A percentile compares a stretch with the other conserved stretches of the same genome.
These are phyloP conservation scores for Musa troglodytarum DNA, from an alignment of 176 grass and related monocot genomes.

Conservation along the genomic window DNA sequence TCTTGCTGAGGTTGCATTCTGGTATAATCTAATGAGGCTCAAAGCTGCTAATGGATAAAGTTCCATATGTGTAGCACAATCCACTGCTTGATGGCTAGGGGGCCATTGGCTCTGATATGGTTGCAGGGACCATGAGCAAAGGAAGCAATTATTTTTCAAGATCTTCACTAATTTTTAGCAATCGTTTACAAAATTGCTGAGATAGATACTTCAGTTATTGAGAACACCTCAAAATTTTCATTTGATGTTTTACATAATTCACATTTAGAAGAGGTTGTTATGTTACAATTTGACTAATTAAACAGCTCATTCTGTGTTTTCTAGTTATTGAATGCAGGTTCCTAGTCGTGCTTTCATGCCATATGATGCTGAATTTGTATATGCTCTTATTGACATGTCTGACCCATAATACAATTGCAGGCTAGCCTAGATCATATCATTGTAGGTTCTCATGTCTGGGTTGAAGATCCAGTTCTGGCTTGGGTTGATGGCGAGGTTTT, in stretches of 20 bases:
- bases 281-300: background rate
- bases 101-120: background rate
- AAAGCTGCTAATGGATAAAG: background rate
- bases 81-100: background rate
- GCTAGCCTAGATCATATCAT: constrained; percentile 46
- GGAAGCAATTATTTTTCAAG: no score
- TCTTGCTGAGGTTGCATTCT: no score
- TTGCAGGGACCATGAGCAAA: no score
- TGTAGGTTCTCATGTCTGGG: constrained; percentile 86
- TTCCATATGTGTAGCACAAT: background rate
- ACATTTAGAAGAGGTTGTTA: background rate
- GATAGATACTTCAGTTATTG: background rate
- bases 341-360: no score
- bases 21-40: no score
- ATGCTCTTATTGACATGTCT: background rate
- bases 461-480: constrained; percentile 60
- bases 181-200: no score
- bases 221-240: background rate
- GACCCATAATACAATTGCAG: background rate
- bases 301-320: no score
- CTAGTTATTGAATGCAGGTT: no score
- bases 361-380: background rate
- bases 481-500: constrained; percentile 96
- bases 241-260: background rate
- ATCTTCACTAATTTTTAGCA: no score